Evolutionary conservation across 441 rosid species (phyloP).

Genomic region (Euphorbia celastroides): DNA sequence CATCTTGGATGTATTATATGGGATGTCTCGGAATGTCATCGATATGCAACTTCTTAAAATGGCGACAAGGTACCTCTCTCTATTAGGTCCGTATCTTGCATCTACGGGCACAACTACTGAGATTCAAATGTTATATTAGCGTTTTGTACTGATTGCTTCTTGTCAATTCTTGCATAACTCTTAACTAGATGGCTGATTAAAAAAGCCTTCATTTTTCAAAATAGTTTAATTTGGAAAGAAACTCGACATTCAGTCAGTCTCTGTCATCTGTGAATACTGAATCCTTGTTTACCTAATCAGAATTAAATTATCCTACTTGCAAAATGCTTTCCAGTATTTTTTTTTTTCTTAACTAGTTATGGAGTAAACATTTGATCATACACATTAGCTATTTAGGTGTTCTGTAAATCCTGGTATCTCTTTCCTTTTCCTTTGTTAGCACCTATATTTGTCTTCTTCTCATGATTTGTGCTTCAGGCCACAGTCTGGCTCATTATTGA

Average conservation of each 20-base stretch:
- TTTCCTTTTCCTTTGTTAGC: too few species aligned
- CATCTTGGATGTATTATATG: conserved; percentile 69
- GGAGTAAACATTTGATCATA: neutral
- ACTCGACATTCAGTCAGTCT: neutral
- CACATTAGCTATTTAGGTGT: neutral
- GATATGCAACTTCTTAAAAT: conserved; percentile 62
- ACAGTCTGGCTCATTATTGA: too few species aligned
- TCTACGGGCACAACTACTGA: neutral
- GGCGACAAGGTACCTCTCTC: conserved; percentile 58
- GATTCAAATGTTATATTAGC: neutral
- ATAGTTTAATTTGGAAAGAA: neutral
- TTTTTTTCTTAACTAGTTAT: neutral
- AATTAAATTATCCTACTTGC: neutral
- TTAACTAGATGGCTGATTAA: neutral
- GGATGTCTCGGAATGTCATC: conserved; percentile 48
- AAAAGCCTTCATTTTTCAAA: neutral
- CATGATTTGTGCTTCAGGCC: too few species aligned
- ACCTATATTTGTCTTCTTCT: too few species aligned
- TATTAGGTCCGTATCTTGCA: neutral
- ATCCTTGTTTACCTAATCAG: neutral
- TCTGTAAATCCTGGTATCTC: too few species aligned
- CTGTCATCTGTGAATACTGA: neutral
- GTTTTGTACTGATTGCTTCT: neutral
- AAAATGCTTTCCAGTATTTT: neutral
- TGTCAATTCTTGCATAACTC: neutral